phyloP scores from a whole-genome alignment of 2,329 filamentous ascomycete genomes.

The Fusarium penzigii region DNA sequence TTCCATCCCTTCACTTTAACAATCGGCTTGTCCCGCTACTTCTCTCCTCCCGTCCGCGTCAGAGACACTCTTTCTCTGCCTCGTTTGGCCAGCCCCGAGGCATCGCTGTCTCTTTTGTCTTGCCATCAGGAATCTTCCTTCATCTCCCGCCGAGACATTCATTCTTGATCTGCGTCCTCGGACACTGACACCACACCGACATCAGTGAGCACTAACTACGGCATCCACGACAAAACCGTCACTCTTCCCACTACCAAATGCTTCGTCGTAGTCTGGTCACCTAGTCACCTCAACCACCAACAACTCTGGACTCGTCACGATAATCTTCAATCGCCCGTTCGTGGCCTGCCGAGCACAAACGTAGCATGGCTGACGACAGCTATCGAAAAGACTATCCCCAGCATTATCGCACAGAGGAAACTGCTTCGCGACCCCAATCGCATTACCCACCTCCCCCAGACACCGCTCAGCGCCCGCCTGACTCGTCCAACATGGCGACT shows the following conservation, averaged over 20 bases:
- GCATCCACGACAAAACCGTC: constrained; percentile 4
- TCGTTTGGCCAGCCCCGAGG: constrained; percentile 19
- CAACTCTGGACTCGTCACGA: constrained; percentile 14
- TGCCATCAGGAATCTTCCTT: constrained; percentile 26
- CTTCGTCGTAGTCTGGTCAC: constrained; percentile 16
- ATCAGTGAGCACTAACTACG: constrained; percentile 4
- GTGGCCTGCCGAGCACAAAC: constrained; percentile 29
- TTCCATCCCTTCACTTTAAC: constrained; percentile 26
- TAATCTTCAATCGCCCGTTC: constrained; percentile 25
- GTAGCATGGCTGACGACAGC: constrained; percentile 43
- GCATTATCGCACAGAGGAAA: constrained; percentile 40
- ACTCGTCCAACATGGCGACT: constrained; percentile 42
- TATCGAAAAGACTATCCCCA: constrained; percentile 40
- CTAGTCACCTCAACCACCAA: constrained; percentile 7
- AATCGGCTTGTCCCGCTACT: constrained; percentile 27
- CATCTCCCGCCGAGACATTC: constrained; percentile 29
- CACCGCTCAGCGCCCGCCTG: constrained; percentile 36
- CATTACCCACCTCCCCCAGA: constrained; percentile 44
- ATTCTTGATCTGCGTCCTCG: constrained; percentile 25
- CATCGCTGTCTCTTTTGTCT: constrained; percentile 25
- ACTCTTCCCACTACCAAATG: constrained; percentile 18
- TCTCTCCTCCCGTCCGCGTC: constrained; percentile 23
- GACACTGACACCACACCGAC: constrained; percentile 15
- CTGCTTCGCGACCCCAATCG: constrained; percentile 43
- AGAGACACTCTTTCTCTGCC: constrained; percentile 22